Evolutionary conservation across 2,329 filamentous ascomycete species (phyloP).

Genomic region (Exutisphaerella laricina): DNA sequence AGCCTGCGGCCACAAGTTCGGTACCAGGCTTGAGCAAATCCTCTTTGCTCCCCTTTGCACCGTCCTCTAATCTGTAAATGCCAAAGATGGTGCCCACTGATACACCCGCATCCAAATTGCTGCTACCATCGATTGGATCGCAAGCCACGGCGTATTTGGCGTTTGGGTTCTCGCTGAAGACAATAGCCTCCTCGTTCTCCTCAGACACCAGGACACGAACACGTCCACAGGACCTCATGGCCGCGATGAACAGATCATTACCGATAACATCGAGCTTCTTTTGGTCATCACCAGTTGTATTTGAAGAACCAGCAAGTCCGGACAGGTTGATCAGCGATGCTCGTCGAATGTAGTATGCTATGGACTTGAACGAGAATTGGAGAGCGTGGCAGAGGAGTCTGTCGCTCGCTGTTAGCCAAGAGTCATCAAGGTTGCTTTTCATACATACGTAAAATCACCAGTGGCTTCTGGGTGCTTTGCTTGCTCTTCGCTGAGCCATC

Average conservation of each 20-base stretch:
- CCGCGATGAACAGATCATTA: conserved; percentile 94
- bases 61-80: conserved; percentile 82
- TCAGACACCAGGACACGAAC: conserved; percentile 93
- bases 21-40: conserved; percentile 86
- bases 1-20: conserved; percentile 89
- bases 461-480: conserved; percentile 88
- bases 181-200: conserved; percentile 89
- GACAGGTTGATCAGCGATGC: conserved; percentile 84
- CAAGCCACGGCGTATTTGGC: conserved; percentile 92
- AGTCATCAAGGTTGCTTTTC: not conserved
- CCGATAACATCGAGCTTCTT: conserved; percentile 99
- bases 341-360: conserved; percentile 97
- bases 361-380: conserved; percentile 99
- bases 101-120: conserved; percentile 95
- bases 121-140: conserved; percentile 96
- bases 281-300: conserved; percentile 94
- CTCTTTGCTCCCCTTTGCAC: conserved; percentile 66
- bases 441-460: conserved; percentile 92
- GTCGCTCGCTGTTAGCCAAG: conserved; percentile 19
- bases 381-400: conserved; percentile 95
- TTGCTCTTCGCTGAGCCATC: conserved; percentile 96
- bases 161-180: conserved; percentile 67
- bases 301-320: conserved; percentile 88
- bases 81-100: conserved; percentile 97
- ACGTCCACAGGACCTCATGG: conserved; percentile 88